These are phyloP conservation scores for Backusella sp. DNA, from an alignment of 192 early-diverging fungal genomes.

Conservation along the genomic window DNA sequence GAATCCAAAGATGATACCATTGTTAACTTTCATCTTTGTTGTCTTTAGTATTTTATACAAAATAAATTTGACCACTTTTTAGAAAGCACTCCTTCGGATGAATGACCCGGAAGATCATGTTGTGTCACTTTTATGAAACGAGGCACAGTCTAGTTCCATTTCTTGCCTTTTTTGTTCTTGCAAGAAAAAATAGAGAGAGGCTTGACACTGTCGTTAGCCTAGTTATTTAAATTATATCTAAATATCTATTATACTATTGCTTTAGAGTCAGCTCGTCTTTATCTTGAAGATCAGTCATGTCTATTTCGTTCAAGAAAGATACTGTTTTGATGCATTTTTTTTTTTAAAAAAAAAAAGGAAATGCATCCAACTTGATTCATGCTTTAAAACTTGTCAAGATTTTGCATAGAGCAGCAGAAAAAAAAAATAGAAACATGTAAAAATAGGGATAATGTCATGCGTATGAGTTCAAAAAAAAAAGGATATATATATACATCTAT, in stretches of 20 bases:
- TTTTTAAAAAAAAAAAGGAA: neutral
- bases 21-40: neutral
- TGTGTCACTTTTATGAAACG: conserved; percentile 5
- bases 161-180: neutral
- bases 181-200: neutral
- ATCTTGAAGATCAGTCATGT: neutral
- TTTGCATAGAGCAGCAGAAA: neutral
- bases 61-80: neutral
- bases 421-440: neutral
- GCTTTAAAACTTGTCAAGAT: neutral
- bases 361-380: neutral
- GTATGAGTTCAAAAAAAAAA: neutral
- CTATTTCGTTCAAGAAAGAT: too few species aligned
- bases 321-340: neutral
- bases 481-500: neutral
- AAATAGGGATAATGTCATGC: neutral
- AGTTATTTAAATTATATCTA: conserved; percentile 3
- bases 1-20: neutral
- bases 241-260: neutral
- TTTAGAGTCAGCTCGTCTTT: neutral
- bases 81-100: neutral
- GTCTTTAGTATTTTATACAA: neutral
- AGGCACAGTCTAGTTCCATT: neutral
- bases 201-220: neutral
- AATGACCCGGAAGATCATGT: neutral